These are phyloP conservation scores for Myxozyma lipomycoides DNA, from an alignment of 805 yeast species.

Conservation along the genomic window DNA sequence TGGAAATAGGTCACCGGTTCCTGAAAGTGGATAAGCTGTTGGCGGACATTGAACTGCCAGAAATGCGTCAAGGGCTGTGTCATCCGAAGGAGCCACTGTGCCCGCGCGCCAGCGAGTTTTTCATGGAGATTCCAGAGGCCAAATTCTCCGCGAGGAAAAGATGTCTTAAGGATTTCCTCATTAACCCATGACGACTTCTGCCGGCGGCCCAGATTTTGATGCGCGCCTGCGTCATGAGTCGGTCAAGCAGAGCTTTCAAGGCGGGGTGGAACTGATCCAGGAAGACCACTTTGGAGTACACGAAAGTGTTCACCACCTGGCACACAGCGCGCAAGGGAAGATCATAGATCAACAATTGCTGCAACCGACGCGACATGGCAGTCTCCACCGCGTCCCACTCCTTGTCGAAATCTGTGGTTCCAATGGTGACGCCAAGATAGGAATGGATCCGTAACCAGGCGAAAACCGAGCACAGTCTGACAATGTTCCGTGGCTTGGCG, in stretches of 20 bases:
- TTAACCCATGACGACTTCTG: neutral
- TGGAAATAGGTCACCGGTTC: neutral
- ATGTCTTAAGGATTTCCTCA: neutral
- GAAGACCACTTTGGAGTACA: neutral
- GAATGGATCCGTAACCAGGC: neutral
- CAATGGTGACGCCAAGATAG: neutral
- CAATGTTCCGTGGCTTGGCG: neutral
- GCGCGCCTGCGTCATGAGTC: neutral
- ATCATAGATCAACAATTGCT: neutral
- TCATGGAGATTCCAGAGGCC: neutral
- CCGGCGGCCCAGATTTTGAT: constrained; percentile 1
- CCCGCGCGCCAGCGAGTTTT: neutral
- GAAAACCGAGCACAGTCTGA: neutral
- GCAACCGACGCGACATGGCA: neutral
- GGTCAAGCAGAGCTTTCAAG: neutral
- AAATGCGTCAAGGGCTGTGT: neutral
- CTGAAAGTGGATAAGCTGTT: neutral
- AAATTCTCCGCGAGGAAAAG: neutral
- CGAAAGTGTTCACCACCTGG: constrained; percentile 1
- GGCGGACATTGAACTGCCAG: neutral
- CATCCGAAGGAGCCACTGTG: neutral
- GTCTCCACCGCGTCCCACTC: neutral
- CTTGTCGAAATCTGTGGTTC: neutral
- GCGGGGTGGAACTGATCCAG: too few relatives aligned
- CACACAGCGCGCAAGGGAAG: neutral